Percentiles rank a stretch among this genome's conserved stretches.
Conservation (phyloP, 164 flowering plant genomes). For the Dillenia turbinata region DNA sequence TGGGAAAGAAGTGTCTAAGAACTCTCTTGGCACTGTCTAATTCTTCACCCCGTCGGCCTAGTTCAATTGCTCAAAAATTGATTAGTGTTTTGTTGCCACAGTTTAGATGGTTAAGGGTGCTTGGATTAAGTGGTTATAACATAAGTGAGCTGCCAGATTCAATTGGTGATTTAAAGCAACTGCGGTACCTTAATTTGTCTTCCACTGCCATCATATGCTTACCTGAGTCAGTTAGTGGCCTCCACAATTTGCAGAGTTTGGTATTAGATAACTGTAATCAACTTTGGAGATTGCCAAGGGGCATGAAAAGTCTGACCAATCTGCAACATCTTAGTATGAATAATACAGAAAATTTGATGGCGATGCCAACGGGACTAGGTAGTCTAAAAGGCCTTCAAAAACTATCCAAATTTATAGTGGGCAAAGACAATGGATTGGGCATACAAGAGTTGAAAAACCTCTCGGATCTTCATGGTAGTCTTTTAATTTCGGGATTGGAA, state of each 20-base stretch:
- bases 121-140: neutral
- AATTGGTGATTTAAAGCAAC: constrained; percentile 6
- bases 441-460: too few relatives aligned
- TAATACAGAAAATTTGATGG: too few relatives aligned
- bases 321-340: constrained; percentile 3
- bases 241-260: constrained; percentile 9
- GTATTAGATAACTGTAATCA: neutral
- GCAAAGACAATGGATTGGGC: too few relatives aligned
- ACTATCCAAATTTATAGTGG: too few relatives aligned
- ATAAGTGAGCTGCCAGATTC: constrained; percentile 1
- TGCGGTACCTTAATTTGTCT: constrained; percentile 16
- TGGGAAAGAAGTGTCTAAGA: neutral
- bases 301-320: constrained; percentile 3
- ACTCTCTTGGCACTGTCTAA: neutral
- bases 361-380: neutral
- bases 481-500: too few relatives aligned
- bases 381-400: neutral
- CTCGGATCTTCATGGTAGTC: too few relatives aligned
- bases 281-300: constrained; percentile 1
- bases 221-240: neutral
- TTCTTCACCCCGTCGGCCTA: too few relatives aligned
- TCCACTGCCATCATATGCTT: neutral
- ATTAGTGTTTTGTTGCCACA: too few relatives aligned
- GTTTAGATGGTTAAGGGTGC: neutral
- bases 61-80: too few relatives aligned